Base-by-base conservation (phyloP, 2,329 filamentous ascomycete genomes). In the Pezicula radicicola region DNA sequence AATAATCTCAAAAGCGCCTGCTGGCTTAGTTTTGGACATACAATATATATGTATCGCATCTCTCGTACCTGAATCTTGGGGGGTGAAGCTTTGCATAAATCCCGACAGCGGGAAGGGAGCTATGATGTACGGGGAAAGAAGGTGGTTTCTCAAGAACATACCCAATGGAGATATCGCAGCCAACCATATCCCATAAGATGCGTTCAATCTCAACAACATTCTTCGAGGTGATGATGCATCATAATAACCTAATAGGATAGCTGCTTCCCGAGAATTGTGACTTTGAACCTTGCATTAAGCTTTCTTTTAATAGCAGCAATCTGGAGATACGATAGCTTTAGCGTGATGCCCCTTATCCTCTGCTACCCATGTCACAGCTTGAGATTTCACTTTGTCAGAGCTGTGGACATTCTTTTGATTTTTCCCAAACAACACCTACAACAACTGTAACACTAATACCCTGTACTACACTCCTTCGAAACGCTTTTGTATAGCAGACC, bases 241-340 rank as follows among this genome's bases (percentile, higher is more conserved):
- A 13, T 13, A 12, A 18, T 19, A 42, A 42, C 18, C 18, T 21
- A 13, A 12, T 42, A 25, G 18, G 40, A 18, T 19, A 42, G 13
- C 12, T 18, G 40, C 40, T 12, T 21, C 37, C 8, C 8, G 37
- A 40, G 37, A 40, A 16, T 40, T 40, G 37, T 16, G 37, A 40
- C 10, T 40, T 40, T 40, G 37, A 40, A 54, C 59, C 57, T 58
- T 61, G 60, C 61, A 49, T 60, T 55, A 55, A 55, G 53, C 40
- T 51, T 51, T 55, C 61, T 63, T 63, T 66, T 62, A 58, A 63
- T 63, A 66, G 62, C 57, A 50, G 55, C 57, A 61, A 60, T 59
- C 57, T 49, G 27, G 42, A 57, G 53, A 58, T 54, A 55, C 46
- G 59, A 62, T 60, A 55, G 50, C 49, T n/a, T 48, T 54, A 57